Evolutionary conservation across 176 grass and related monocot genomes (phyloP).

Genomic region (Carex parvula): DNA sequence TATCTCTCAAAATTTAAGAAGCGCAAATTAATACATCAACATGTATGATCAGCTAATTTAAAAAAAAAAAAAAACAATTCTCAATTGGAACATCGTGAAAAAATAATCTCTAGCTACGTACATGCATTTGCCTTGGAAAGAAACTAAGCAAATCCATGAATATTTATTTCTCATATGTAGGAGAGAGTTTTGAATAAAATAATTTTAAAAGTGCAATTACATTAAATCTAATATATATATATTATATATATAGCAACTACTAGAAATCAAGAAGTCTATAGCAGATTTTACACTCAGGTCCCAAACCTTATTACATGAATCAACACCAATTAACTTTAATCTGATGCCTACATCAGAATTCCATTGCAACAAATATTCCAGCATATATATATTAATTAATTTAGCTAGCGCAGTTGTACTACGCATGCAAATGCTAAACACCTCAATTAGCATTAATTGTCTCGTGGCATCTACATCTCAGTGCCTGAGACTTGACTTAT

Average conservation of each 20-base stretch:
- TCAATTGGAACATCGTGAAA: neutral
- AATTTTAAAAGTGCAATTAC: neutral
- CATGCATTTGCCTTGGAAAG: no score
- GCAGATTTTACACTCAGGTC: neutral
- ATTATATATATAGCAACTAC: neutral
- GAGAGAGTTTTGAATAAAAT: neutral
- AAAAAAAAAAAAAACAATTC: neutral
- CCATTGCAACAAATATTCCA: neutral
- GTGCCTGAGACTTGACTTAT: slow-evolving; percentile 3
- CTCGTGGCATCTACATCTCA: neutral
- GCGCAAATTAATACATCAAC: neutral
- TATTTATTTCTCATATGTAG: neutral
- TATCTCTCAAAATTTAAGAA: neutral
- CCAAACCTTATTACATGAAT: slow-evolving; percentile 14
- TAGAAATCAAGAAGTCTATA: neutral
- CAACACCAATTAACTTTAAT: neutral
- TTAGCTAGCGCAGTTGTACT: neutral
- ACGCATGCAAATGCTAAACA: slow-evolving; percentile 26
- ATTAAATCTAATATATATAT: neutral
- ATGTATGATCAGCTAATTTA: neutral
- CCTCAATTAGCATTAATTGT: slow-evolving; percentile 31
- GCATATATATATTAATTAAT: neutral
- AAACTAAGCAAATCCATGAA: neutral
- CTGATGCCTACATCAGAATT: neutral
- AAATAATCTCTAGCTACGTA: no score